These are phyloP conservation scores for Agroathelia rolfsii DNA, from an alignment of 1,284 basidiomycete species.

Conservation along the genomic window DNA sequence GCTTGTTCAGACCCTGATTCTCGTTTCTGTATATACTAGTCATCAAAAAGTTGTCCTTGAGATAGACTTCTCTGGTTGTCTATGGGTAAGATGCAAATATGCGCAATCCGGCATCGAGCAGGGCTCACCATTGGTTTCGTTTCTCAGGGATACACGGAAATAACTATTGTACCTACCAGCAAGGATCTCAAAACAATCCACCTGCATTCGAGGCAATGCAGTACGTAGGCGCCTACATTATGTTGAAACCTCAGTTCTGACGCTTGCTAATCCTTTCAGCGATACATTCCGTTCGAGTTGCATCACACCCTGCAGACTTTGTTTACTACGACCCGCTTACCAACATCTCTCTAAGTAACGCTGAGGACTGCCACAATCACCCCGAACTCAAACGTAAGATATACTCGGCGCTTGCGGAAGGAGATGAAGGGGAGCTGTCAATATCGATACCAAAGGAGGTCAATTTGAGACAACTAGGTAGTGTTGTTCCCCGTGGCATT, in stretches of 20 bases:
- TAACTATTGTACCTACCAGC: slow-evolving; percentile 74
- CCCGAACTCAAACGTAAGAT: slow-evolving; percentile 90
- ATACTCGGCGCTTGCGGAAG: slow-evolving; percentile 83
- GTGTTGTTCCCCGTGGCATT: slow-evolving; percentile 27
- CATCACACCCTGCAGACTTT: slow-evolving; percentile 61
- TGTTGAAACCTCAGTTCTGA: slow-evolving; percentile 7
- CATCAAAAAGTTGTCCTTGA: slow-evolving; percentile 90
- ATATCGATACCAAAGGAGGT: slow-evolving; percentile 83
- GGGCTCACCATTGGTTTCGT: slow-evolving; percentile 14
- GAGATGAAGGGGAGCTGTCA: slow-evolving; percentile 89
- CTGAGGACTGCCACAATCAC: slow-evolving; percentile 81
- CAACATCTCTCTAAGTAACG: slow-evolving; percentile 59
- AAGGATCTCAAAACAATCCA: slow-evolving; percentile 72
- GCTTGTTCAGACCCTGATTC: slow-evolving; percentile 33
- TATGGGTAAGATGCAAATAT: slow-evolving; percentile 49
- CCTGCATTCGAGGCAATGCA: slow-evolving; percentile 79
- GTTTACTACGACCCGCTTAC: slow-evolving; percentile 69
- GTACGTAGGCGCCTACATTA: slow-evolving; percentile 32
- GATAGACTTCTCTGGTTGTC: slow-evolving; percentile 73
- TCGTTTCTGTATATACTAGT: slow-evolving; percentile 57
- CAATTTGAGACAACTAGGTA: slow-evolving; percentile 51
- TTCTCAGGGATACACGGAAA: slow-evolving; percentile 80
- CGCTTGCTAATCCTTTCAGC: slow-evolving; percentile 30
- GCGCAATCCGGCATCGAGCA: slow-evolving; percentile 13
- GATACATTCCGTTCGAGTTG: slow-evolving; percentile 67